Conservation (phyloP, 176 grass and related monocot genomes). For the Elaeis guineensis region DNA sequence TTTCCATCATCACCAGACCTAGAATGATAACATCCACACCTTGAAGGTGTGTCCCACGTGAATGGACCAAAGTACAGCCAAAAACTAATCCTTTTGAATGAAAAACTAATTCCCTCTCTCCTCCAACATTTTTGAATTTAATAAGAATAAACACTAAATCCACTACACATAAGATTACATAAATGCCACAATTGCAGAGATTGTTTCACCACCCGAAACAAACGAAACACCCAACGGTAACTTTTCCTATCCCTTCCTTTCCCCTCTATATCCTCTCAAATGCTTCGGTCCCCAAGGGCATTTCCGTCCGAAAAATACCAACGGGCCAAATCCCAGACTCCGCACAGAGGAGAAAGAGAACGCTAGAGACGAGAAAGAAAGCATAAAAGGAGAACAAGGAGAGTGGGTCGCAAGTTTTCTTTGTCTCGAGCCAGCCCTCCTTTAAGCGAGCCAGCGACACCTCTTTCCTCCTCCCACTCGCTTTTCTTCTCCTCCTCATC, state of each 20-base stretch:
- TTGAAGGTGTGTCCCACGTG: too few species aligned
- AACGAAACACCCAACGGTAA: conserved; percentile 33
- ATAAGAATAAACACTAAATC: too few species aligned
- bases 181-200: too few species aligned
- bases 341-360: neutral
- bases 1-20: too few species aligned
- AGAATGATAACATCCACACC: too few species aligned
- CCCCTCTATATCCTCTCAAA: neutral
- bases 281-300: conserved; percentile 17
- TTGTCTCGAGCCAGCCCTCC: conserved; percentile 2
- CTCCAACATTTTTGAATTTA: too few species aligned
- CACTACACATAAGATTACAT: too few species aligned
- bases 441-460: neutral
- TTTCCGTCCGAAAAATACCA: conserved; percentile 37
- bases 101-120: too few species aligned
- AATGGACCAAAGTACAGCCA: too few species aligned
- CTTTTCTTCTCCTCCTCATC: neutral
- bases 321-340: conserved; percentile 30
- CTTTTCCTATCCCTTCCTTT: conserved; percentile 18
- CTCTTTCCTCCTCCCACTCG: neutral
- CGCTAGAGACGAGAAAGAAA: neutral
- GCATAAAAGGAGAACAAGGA: neutral
- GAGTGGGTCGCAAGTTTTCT: conserved; percentile 6
- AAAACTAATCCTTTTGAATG: too few species aligned
- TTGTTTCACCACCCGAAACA: too few species aligned